Conservation (phyloP, 345 rosid species). For the Ricinus communis region DNA sequence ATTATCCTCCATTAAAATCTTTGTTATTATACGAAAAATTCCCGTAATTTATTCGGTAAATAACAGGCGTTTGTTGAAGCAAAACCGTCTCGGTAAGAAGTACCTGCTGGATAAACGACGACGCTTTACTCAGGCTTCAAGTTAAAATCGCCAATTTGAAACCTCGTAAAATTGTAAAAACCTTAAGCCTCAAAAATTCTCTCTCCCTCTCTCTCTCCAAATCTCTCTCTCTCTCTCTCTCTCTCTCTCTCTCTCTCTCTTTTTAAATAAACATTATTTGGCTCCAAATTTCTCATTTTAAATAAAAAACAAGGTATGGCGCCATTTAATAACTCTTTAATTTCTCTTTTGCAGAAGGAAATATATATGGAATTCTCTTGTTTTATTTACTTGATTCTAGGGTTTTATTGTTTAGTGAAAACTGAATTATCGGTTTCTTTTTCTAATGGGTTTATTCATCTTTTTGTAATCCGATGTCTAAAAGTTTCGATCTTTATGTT, state of each 20-base stretch:
- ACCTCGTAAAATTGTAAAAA: background rate
- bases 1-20: no score
- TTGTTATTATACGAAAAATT: no score
- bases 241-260: background rate
- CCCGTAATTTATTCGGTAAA: no score
- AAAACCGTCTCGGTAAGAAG: no score
- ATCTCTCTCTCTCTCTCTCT: background rate
- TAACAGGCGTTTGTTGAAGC: no score
- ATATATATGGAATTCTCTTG: background rate
- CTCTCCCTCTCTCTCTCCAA: no score
- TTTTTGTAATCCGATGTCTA: background rate
- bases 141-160: no score
- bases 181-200: background rate
- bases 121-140: no score
- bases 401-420: background rate
- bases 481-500: background rate
- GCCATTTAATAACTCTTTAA: background rate
- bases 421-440: background rate
- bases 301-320: background rate
- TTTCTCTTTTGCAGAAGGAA: no score
- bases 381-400: background rate
- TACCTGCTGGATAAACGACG: no score
- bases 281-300: slow-evolving; percentile 1
- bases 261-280: background rate
- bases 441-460: background rate